Conservation (phyloP, 2,329 filamentous ascomycete genomes). For the Dothideomycetes sp. region DNA sequence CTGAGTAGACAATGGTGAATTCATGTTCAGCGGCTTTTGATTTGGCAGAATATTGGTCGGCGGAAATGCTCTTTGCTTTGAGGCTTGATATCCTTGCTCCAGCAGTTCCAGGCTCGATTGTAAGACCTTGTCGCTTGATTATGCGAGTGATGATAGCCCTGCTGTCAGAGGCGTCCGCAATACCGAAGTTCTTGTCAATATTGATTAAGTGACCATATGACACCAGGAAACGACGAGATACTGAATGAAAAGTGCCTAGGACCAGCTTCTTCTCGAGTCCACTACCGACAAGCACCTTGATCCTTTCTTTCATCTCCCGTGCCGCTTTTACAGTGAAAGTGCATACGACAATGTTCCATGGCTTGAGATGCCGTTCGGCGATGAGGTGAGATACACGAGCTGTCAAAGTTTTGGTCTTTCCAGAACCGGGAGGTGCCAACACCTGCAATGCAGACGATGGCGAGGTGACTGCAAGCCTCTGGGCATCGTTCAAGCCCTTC, state of each 20-base stretch:
- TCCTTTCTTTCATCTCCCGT: constrained; percentile 83
- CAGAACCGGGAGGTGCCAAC: constrained; percentile 57
- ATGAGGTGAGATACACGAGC: constrained; percentile 86
- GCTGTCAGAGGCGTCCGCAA: constrained; percentile 77
- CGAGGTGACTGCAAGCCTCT: constrained; percentile 56
- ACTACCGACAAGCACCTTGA: constrained; percentile 70
- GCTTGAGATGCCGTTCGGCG: constrained; percentile 59
- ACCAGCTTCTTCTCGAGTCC: constrained; percentile 67
- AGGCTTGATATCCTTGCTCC: constrained; percentile 62
- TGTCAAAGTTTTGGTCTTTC: constrained; percentile 93
- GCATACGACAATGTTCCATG: constrained; percentile 85
- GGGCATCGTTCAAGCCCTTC: constrained; percentile 54
- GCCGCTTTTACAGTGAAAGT: constrained; percentile 97
- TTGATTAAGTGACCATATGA: constrained; percentile 79
- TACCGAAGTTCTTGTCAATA: constrained; percentile 73
- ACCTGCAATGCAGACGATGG: constrained; percentile 51
- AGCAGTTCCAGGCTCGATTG: constrained; percentile 61
- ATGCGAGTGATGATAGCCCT: constrained; percentile 73
- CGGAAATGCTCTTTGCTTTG: constrained; percentile 48
- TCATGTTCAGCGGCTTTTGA: constrained; percentile 47
- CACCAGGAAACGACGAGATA: constrained; percentile 74
- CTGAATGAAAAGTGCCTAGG: constrained; percentile 90
- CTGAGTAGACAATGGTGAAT: constrained; percentile 57
- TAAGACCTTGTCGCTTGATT: constrained; percentile 54
- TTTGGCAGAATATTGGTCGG: constrained; percentile 34